A percentile compares a stretch with the other conserved stretches of the same genome.
Conservation (phyloP, 140 eudicot genomes). For the Flaveria floridana region DNA sequence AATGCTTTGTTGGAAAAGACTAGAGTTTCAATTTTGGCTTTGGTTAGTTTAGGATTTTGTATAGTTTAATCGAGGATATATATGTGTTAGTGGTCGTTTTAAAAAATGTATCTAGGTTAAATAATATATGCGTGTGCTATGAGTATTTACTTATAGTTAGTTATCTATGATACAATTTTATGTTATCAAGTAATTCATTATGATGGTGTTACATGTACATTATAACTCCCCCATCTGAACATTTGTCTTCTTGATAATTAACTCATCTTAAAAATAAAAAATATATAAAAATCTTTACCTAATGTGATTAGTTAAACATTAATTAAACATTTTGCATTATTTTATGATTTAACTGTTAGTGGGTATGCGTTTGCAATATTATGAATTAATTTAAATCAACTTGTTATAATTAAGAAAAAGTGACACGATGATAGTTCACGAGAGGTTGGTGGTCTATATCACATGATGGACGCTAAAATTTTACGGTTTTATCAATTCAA, state of each 20-base stretch:
- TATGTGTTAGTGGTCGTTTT: too few relatives aligned
- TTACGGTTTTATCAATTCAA: background rate
- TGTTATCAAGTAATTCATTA: background rate
- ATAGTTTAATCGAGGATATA: too few relatives aligned
- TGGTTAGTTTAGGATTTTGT: too few relatives aligned
- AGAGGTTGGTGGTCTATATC: constrained; percentile 41
- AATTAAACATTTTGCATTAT: constrained; percentile 13
- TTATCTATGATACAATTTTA: too few relatives aligned
- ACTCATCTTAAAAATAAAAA: background rate
- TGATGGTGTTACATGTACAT: background rate
- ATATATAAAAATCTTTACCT: background rate
- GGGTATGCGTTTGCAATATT: constrained; percentile 26
- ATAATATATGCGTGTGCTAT: too few relatives aligned
- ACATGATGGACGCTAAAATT: constrained; percentile 34
- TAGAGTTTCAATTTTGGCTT: too few relatives aligned
- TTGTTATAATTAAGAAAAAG: constrained; percentile 24
- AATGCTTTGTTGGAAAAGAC: too few relatives aligned
- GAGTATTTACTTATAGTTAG: too few relatives aligned
- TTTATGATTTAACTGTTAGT: constrained; percentile 26
- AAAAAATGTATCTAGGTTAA: too few relatives aligned
- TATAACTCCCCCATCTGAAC: background rate
- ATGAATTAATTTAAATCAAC: constrained; percentile 22
- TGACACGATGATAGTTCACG: constrained; percentile 38
- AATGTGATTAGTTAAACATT: constrained; percentile 10
- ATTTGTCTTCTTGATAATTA: constrained; percentile 13